Evolutionary conservation across 257 asterid species (phyloP).

Genomic region (Fraxinus cuspidata): DNA sequence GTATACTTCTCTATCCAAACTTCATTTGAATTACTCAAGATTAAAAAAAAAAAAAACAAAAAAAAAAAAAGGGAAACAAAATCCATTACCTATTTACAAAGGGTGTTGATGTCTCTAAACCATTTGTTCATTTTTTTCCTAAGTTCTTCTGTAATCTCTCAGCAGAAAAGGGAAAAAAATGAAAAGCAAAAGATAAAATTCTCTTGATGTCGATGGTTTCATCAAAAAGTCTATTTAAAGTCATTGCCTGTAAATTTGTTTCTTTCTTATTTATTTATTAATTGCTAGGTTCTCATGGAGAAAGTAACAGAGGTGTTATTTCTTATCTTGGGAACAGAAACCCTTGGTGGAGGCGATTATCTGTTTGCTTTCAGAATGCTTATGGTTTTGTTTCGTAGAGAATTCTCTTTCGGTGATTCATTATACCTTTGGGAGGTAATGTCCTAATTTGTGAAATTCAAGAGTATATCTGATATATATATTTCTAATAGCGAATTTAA

Average conservation of each 20-base stretch:
- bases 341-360: slow-evolving; percentile 90
- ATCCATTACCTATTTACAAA: background rate
- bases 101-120: background rate
- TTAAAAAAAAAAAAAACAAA: background rate
- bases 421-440: slow-evolving; percentile 95
- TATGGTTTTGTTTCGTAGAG: slow-evolving; percentile 95
- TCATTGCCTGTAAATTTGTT: background rate
- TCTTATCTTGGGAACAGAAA: slow-evolving; percentile 53
- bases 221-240: background rate
- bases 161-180: background rate
- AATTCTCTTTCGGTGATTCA: slow-evolving; percentile 87
- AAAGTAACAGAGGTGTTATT: slow-evolving; percentile 25
- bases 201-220: background rate
- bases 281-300: slow-evolving; percentile 13
- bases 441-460: slow-evolving; percentile 1
- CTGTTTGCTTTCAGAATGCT: slow-evolving; percentile 95
- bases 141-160: background rate
- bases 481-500: background rate
- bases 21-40: background rate
- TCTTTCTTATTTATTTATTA: background rate
- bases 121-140: background rate
- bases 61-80: background rate
- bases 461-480: background rate
- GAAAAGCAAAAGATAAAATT: background rate
- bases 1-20: background rate